Conservation (phyloP, 2,329 filamentous ascomycete species). For the Allantophomopsis lycopodina region DNA sequence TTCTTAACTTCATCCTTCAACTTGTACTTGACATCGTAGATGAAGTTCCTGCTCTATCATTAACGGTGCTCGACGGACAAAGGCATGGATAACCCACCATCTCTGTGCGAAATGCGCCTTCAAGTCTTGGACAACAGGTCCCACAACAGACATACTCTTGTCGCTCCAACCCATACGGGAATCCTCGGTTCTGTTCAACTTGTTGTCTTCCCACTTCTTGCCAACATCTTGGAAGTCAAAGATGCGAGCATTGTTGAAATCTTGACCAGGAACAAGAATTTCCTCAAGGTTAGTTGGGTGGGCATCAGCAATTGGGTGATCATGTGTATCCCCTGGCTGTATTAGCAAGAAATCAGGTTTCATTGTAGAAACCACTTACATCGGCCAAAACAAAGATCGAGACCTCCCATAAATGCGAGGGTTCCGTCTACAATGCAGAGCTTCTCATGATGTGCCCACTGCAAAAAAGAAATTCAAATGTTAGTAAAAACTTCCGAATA, state of each 20-base stretch:
- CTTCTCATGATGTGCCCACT: slow-evolving; percentile 93
- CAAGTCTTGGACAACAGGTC: slow-evolving; percentile 63
- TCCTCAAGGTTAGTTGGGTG: slow-evolving; percentile 42
- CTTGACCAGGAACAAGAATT: slow-evolving; percentile 77
- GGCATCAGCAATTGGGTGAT: slow-evolving; percentile 67
- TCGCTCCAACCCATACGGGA: slow-evolving; percentile 93
- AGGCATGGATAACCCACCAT: slow-evolving; percentile 32
- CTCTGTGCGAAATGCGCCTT: slow-evolving; percentile 68
- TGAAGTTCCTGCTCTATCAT: slow-evolving; percentile 45
- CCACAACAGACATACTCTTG: slow-evolving; percentile 62
- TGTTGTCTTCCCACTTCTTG: slow-evolving; percentile 67
- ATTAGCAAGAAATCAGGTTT: too few relatives aligned
- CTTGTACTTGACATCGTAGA: slow-evolving; percentile 69
- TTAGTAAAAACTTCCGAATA: too few relatives aligned
- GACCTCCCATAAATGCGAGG: slow-evolving; percentile 78
- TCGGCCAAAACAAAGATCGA: slow-evolving; percentile 78
- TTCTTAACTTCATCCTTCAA: slow-evolving; percentile 28
- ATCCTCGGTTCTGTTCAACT: slow-evolving; percentile 65
- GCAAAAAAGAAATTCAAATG: slow-evolving; percentile 29
- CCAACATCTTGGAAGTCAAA: slow-evolving; percentile 69
- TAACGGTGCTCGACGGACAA: too few relatives aligned
- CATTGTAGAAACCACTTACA: slow-evolving; percentile 23
- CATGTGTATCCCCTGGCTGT: slow-evolving; percentile 49
- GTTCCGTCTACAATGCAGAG: slow-evolving; percentile 69
- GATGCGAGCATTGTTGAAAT: slow-evolving; percentile 81